A percentile compares a stretch with the other conserved stretches of the same genome.
Evolutionary conservation across 2,329 filamentous ascomycete genomes (phyloP).

Genomic region (Colletotrichum eremochloae): DNA sequence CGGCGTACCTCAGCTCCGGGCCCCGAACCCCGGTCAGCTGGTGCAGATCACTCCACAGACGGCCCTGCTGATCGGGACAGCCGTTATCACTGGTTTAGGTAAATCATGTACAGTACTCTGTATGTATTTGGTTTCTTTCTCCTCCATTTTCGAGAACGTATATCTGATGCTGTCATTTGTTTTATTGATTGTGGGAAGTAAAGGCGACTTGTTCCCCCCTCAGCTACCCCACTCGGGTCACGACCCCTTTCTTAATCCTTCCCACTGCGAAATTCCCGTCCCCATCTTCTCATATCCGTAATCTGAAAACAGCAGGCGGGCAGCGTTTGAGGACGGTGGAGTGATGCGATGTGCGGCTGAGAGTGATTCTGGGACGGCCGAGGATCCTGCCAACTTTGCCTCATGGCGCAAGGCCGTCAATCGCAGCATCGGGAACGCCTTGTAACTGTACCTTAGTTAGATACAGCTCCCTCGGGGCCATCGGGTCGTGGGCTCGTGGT

Average conservation of each 20-base stretch:
- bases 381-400: constrained; percentile 8
- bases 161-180: constrained; percentile 13
- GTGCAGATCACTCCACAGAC: constrained; percentile 40
- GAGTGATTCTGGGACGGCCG: constrained; percentile 7
- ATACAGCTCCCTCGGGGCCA: not conserved
- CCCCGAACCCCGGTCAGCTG: constrained; percentile 27
- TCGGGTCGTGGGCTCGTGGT: constrained; percentile 2
- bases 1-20: constrained; percentile 33
- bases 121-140: not conserved
- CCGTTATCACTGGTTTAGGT: constrained; percentile 8
- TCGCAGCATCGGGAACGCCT: not conserved
- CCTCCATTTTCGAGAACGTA: not conserved
- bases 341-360: constrained; percentile 17
- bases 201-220: not conserved
- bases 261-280: constrained; percentile 10
- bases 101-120: not conserved
- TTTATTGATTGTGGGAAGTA: constrained; percentile 14
- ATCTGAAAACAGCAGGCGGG: constrained; percentile 31
- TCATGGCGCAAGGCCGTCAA: constrained; percentile 15
- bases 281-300: not conserved
- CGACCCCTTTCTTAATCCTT: not conserved
- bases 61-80: constrained; percentile 35
- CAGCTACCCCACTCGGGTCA: not conserved
- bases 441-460: not conserved
- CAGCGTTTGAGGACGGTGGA: constrained; percentile 36